phyloP scores from a whole-genome alignment of 2,329 filamentous ascomycete genomes.

The Fusarium oxysporum region DNA sequence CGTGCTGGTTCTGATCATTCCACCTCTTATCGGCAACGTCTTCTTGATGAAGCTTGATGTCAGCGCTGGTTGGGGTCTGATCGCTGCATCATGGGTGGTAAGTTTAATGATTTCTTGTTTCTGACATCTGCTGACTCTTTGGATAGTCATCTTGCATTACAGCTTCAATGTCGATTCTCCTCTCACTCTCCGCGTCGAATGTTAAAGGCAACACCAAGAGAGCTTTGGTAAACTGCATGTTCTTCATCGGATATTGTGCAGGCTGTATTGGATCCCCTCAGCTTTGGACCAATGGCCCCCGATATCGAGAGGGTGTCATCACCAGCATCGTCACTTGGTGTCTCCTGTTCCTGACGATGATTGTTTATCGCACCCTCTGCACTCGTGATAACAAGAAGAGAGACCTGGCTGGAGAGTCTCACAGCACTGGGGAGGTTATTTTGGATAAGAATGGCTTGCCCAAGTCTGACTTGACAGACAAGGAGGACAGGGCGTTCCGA shows the following conservation, averaged over 20 bases:
- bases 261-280: background rate
- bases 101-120: background rate
- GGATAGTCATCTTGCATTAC: background rate
- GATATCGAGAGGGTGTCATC: background rate
- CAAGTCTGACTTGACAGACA: conserved; percentile 1
- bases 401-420: background rate
- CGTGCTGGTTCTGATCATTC: background rate
- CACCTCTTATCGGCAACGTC: background rate
- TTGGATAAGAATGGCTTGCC: background rate
- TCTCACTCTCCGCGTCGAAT: background rate
- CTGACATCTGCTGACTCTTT: background rate
- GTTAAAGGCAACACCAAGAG: conserved; percentile 5
- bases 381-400: background rate
- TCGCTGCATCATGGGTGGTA: conserved; percentile 1
- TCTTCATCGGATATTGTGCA: conserved; percentile 2
- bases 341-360: background rate
- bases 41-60: conserved; percentile 1
- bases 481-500: background rate
- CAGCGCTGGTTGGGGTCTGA: background rate
- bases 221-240: background rate
- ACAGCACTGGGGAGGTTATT: background rate
- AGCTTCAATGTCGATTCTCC: background rate
- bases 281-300: background rate
- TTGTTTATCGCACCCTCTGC: background rate
- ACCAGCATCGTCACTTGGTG: background rate